Evolutionary conservation across 306 rosid genomes (phyloP), one percentile per base, ranked within the genome.

Genomic region (Dryas drummondii): DNA sequence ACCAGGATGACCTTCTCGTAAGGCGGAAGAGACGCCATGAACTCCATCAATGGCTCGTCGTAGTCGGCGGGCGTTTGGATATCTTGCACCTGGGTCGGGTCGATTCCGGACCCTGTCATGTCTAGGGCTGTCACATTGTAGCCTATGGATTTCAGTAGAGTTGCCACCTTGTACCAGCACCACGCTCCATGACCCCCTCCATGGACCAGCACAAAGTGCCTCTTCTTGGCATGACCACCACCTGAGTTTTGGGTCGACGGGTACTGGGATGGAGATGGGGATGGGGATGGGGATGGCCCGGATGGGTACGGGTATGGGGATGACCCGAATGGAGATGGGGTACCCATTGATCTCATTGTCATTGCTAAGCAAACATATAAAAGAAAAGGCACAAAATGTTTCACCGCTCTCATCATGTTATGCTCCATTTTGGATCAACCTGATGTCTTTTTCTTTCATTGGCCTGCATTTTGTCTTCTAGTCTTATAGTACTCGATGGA

Each of bases 141-240:
- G 17, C 90, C 91, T 41, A 15, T 60, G 0, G 87, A 80, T 76
- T 80, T 78, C 27, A 89, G 63, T 62, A 76, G 19, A 50, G 82
- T 46, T 10, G 58, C 5, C 1, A 87, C 46, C 83, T 86, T 89
- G 9, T 81, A 87, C 92, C 97, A 91, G 58, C 88, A 78, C 92
- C 96, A 89, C 0, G 87, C 92, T 9, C 97, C 97, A 70, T 81
- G 88, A 32, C 87, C 58, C 0, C 87, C 78, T 46, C 94, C 94
- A 44, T 91, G 97, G 64, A 85, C 82, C 73, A 86, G 66, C 54
- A 91, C 89, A n/a, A 85, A 84, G 50, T 85, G 91, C 42, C 51
- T 70, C 47, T 70, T 57, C 14, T 7, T 64, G 32, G 32, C 32
- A 27, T 27, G 32, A 27, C 32, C 32, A 27, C 32, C 32, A 27